A percentile compares a stretch with the other conserved stretches of the same genome.
Evolutionary conservation across 1,139 yeast species (phyloP).

Genomic region (Yueomyces sp.): DNA sequence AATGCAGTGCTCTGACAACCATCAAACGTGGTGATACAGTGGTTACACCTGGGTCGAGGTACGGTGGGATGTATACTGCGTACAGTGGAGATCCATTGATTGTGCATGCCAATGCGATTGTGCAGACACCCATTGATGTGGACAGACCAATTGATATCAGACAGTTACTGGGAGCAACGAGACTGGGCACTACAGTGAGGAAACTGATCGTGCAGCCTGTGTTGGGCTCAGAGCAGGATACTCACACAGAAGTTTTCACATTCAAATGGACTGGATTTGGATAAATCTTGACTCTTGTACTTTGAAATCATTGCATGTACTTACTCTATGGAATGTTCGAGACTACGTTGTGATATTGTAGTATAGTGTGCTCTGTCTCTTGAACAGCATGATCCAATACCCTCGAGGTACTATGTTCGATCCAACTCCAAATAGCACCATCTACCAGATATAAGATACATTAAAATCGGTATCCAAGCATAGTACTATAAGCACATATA

Average conservation of each 20-base stretch:
- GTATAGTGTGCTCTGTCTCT: too few species aligned
- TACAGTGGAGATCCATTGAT: slow-evolving; percentile 93
- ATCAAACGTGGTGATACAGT: neutral
- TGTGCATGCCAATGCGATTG: slow-evolving; percentile 78
- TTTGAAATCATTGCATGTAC: too few species aligned
- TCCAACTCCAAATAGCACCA: too few species aligned
- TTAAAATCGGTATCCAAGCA: too few species aligned
- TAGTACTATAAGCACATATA: too few species aligned
- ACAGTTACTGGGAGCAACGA: slow-evolving; percentile 66
- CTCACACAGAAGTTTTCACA: slow-evolving; percentile 35
- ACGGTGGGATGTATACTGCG: slow-evolving; percentile 80
- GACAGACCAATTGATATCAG: slow-evolving; percentile 40
- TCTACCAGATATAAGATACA: too few species aligned
- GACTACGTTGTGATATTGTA: too few species aligned
- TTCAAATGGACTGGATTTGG: slow-evolving; percentile 82
- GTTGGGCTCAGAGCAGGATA: slow-evolving; percentile 2
- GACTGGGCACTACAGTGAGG: slow-evolving; percentile 87
- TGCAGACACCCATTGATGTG: slow-evolving; percentile 36
- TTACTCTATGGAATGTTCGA: too few species aligned
- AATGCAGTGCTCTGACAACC: too few species aligned
- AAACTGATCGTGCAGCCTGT: slow-evolving; percentile 62
- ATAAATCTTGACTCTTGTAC: slow-evolving; percentile 13
- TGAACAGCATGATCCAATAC: too few species aligned
- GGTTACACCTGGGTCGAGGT: slow-evolving; percentile 77
- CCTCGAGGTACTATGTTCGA: too few species aligned